Base-by-base conservation (phyloP, 1,284 basidiomycete genomes). In the Trametes sp. region DNA sequence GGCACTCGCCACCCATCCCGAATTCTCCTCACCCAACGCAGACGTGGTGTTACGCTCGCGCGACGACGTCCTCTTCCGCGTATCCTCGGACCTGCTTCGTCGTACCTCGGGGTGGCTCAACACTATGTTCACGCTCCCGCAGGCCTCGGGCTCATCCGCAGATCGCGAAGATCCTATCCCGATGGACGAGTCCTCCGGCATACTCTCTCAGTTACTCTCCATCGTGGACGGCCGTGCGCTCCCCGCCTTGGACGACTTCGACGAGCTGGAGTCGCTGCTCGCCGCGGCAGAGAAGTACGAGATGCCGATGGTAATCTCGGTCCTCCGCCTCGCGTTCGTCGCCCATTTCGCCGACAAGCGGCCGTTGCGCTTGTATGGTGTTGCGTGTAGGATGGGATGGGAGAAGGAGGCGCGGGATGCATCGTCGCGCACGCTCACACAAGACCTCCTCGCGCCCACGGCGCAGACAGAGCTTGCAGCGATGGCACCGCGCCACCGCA, bases 251-350 rank as follows among this genome's bases (percentile, higher is more conserved):
- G 72, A 77, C 26, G 76, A 81, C 1, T 81, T 82, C 67, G 82
- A 85, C 66, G 68, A 70, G 33, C 71, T 88, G 58, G 85, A 87
- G 46, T 71, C 77, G 2, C 68, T 88, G 13, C 74, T 88, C 5
- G 82, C 78, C 58, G 85, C 84, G 0, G 82, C 86, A 0, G 87
- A 89, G 64, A 88, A 87, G 67, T 89, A 87, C 70, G 87, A 88
- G 46, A 87, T 87, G 82, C 79, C 84, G 0, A 83, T 84, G 0
- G 82, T 84, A 5, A 73, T 78, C 51, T 84, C 84, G 16, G 79
- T 86, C 61, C 68, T 87, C 49, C 84, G 84, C 19, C 77, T 82
- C 45, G 77, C 82, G 5, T 77, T 83, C 68, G 81, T 79, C 0
- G 81, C 81, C 0, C 71, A 77, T 0, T 75, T 86, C 54, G 71